Percentiles rank a stretch among this genome's conserved stretches.
These are phyloP conservation scores for Avena eriantha DNA, from an alignment of 176 grass and related monocot species.

Conservation along the genomic window DNA sequence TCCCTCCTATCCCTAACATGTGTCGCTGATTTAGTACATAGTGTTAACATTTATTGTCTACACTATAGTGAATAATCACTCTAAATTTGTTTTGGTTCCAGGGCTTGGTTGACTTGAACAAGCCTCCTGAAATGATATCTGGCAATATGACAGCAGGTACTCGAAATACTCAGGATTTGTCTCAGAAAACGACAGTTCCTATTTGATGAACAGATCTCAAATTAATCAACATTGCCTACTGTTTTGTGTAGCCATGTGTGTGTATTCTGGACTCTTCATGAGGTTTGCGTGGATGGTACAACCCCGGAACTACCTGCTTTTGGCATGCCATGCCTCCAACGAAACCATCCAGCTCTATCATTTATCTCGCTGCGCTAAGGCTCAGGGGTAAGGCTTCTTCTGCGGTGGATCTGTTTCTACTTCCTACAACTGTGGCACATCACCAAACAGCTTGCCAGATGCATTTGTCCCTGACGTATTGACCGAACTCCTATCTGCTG, in stretches of 20 bases:
- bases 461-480: neutral
- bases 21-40: too few species aligned
- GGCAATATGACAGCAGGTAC: constrained; percentile 40
- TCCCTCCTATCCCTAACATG: too few species aligned
- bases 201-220: neutral
- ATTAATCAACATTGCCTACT: neutral
- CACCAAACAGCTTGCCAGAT: neutral
- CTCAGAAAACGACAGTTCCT: neutral
- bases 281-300: constrained; percentile 98
- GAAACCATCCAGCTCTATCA: constrained; percentile 54
- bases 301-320: constrained; percentile 85
- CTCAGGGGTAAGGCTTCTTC: constrained; percentile 60
- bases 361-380: constrained; percentile 75
- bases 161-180: constrained; percentile 15
- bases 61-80: neutral
- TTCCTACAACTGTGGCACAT: neutral
- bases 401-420: neutral
- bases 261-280: constrained; percentile 81
- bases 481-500: neutral
- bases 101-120: constrained; percentile 39
- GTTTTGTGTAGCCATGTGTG: constrained; percentile 77
- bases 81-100: constrained; percentile 3
- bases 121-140: constrained; percentile 36
- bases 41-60: neutral
- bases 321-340: constrained; percentile 86